A percentile compares a stretch with the other conserved stretches of the same genome.
Evolutionary conservation across 2,329 filamentous ascomycete species (phyloP).

Genomic region (Sarocladium kiliense): DNA sequence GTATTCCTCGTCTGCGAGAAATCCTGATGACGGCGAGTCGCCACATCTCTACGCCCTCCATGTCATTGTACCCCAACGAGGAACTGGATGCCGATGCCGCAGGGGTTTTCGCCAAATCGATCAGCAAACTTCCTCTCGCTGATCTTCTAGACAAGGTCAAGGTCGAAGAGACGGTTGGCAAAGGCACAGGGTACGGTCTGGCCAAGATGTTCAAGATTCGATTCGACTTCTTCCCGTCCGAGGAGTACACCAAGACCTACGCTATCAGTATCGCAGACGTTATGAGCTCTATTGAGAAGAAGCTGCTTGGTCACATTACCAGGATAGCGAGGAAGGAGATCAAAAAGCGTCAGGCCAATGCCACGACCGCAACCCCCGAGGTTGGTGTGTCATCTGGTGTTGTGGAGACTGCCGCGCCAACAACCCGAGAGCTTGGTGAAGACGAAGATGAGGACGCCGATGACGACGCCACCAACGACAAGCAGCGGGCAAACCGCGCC

Average conservation of each 20-base stretch:
- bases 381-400: slow-evolving; percentile 54
- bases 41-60: slow-evolving; percentile 82
- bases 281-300: slow-evolving; percentile 70
- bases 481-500: slow-evolving; percentile 67
- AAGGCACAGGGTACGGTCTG: slow-evolving; percentile 60
- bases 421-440: slow-evolving; percentile 46
- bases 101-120: slow-evolving; percentile 83
- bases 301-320: slow-evolving; percentile 69
- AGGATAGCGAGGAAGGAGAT: slow-evolving; percentile 70
- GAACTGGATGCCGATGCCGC: slow-evolving; percentile 65
- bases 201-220: slow-evolving; percentile 83
- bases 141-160: slow-evolving; percentile 77
- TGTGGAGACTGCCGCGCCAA: slow-evolving; percentile 43
- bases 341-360: slow-evolving; percentile 64
- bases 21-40: slow-evolving; percentile 96
- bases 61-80: slow-evolving; percentile 75
- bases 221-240: slow-evolving; percentile 75
- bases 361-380: slow-evolving; percentile 68
- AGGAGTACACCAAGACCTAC: slow-evolving; percentile 82
- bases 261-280: slow-evolving; percentile 77
- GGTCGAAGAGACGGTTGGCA: slow-evolving; percentile 74
- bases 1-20: slow-evolving; percentile 95
- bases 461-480: slow-evolving; percentile 69
- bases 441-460: slow-evolving; percentile 73
- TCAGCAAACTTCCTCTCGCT: slow-evolving; percentile 78